These are phyloP conservation scores for Nelumbo lutea DNA, from an alignment of 164 flowering plant species.

Conservation along the genomic window DNA sequence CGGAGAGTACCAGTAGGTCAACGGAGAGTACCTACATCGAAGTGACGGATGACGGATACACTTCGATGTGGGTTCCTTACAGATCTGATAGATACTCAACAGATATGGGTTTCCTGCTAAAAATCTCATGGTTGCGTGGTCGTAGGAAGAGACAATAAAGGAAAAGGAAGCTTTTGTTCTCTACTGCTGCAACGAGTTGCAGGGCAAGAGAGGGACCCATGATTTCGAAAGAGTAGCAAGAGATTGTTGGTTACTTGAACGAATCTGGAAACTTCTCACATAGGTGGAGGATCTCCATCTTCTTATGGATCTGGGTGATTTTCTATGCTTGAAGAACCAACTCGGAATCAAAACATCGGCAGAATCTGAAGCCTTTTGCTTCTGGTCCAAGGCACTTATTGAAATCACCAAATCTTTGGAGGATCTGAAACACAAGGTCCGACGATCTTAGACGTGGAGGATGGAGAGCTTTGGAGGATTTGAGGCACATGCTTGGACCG, in stretches of 20 bases:
- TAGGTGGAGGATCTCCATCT: conserved; percentile 67
- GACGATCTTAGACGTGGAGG: conserved; percentile 57
- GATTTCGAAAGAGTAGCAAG: conserved; percentile 39
- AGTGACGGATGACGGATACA: too few species aligned
- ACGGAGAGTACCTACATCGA: too few species aligned
- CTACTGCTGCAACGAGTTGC: too few species aligned
- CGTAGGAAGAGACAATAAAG: too few species aligned
- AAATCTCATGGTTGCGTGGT: too few species aligned
- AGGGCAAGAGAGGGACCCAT: background rate
- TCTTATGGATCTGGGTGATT: conserved; percentile 80
- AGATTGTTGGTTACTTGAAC: conserved; percentile 60
- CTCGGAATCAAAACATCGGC: conserved; percentile 38
- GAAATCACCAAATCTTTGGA: conserved; percentile 49
- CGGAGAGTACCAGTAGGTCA: too few species aligned
- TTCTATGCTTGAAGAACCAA: conserved; percentile 57
- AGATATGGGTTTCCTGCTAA: too few species aligned
- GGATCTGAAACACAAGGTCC: conserved; percentile 75
- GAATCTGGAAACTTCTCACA: conserved; percentile 62
- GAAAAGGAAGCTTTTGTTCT: too few species aligned
- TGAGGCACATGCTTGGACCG: too few species aligned
- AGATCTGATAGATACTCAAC: too few species aligned
- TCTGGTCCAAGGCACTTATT: conserved; percentile 54
- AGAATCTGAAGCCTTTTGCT: conserved; percentile 58
- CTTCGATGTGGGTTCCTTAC: too few species aligned
- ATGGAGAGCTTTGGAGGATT: too few species aligned